phyloP scores from a whole-genome alignment of 441 rosid genomes.

The Populus tomentosa region DNA sequence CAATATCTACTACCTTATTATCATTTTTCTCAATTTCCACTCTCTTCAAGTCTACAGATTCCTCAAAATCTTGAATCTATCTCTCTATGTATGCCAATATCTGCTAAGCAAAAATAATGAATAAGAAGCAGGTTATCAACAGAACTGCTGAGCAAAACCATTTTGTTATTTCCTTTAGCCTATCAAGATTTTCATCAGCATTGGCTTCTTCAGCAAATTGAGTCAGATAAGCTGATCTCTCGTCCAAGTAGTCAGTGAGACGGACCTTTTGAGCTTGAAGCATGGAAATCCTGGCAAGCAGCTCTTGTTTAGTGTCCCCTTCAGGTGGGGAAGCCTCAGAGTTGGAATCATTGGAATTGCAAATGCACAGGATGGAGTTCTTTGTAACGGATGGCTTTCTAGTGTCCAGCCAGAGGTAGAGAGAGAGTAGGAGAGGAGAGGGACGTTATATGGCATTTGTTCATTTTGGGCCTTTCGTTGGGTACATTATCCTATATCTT shows the following conservation, averaged over 20 bases:
- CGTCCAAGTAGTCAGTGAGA: slow-evolving; percentile 76
- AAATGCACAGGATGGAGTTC: slow-evolving; percentile 43
- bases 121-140: too few relatives aligned
- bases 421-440: not conserved
- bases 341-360: slow-evolving; percentile 46
- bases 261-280: slow-evolving; percentile 79
- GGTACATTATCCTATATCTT: not conserved
- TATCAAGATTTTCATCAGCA: slow-evolving; percentile 31
- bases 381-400: slow-evolving; percentile 27
- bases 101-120: slow-evolving; percentile 36
- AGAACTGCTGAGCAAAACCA: too few relatives aligned
- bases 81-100: slow-evolving; percentile 78
- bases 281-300: slow-evolving; percentile 82
- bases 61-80: slow-evolving; percentile 82
- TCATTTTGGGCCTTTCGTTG: slow-evolving; percentile 33
- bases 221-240: slow-evolving; percentile 65
- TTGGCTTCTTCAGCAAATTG: slow-evolving; percentile 83
- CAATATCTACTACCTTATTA: slow-evolving; percentile 54
- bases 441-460: not conserved
- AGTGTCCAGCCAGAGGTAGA: not conserved
- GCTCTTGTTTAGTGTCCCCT: slow-evolving; percentile 77
- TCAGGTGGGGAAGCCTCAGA: slow-evolving; percentile 40
- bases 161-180: too few relatives aligned
- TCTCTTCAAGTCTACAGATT: slow-evolving; percentile 59
- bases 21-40: slow-evolving; percentile 64